These are phyloP conservation scores for Chlorella vulgaris DNA, from an alignment of 139 green algal species.

Conservation along the genomic window DNA sequence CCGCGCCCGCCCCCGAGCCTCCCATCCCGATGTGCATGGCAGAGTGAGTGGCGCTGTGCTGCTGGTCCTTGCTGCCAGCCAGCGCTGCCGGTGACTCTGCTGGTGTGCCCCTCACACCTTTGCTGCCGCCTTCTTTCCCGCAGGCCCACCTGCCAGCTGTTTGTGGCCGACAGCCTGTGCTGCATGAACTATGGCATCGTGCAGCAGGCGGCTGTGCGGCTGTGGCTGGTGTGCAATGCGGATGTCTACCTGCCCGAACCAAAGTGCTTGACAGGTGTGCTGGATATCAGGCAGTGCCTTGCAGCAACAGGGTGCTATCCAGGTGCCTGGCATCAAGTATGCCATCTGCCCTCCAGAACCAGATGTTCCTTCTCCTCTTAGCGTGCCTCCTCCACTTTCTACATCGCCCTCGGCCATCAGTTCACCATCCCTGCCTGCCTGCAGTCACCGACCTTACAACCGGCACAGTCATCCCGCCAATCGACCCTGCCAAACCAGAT, in stretches of 20 bases:
- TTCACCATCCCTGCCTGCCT: background rate
- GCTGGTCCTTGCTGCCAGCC: background rate
- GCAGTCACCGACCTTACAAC: background rate
- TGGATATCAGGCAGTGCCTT: background rate
- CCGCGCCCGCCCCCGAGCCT: background rate
- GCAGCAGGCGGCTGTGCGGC: background rate
- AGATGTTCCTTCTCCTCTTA: background rate
- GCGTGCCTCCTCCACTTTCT: too few species aligned
- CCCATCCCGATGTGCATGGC: constrained; percentile 6
- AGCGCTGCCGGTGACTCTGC: background rate
- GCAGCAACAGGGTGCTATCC: background rate
- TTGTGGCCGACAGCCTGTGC: constrained; percentile 15
- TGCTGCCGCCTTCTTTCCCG: background rate
- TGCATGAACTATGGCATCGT: constrained; percentile 25
- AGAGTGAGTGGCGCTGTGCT: background rate
- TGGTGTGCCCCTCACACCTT: background rate
- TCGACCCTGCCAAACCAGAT: background rate
- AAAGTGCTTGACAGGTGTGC: constrained; percentile 3
- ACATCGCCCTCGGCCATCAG: too few species aligned
- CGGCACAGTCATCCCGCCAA: background rate
- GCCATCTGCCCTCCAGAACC: background rate
- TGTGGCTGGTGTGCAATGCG: constrained; percentile 5
- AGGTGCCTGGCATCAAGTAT: background rate
- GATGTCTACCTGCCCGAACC: constrained; percentile 5
- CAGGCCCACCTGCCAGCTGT: constrained; percentile 3